Conservation (phyloP, 805 yeast genomes). For the Candida arabinofermentans region DNA sequence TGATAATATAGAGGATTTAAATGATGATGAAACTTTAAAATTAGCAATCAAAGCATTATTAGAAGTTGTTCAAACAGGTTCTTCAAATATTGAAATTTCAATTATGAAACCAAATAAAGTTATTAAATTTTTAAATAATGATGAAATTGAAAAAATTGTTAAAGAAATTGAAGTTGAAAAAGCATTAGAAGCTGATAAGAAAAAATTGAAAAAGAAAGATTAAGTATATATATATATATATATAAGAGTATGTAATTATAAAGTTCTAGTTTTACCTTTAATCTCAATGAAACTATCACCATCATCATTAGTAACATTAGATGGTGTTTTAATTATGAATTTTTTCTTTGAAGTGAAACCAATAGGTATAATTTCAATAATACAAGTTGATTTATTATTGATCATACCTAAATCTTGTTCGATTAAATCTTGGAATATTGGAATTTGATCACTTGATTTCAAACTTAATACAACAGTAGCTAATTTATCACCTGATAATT, state of each 20-base stretch:
- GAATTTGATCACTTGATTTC: constrained; percentile 14
- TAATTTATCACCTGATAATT: constrained; percentile 19
- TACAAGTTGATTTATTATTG: constrained; percentile 16
- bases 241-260: constrained; percentile 4
- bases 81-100: constrained; percentile 91
- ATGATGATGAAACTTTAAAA: constrained; percentile 67
- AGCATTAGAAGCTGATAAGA: constrained; percentile 76
- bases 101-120: constrained; percentile 69
- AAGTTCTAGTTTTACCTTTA: constrained; percentile 26
- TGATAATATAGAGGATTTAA: constrained; percentile 47
- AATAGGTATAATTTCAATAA: constrained; percentile 26
- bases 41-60: constrained; percentile 82
- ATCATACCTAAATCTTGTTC: constrained; percentile 25
- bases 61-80: constrained; percentile 98
- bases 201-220: constrained; percentile 39
- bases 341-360: constrained; percentile 11
- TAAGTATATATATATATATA: constrained; percentile 6
- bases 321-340: constrained; percentile 26
- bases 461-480: constrained; percentile 24
- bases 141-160: constrained; percentile 70
- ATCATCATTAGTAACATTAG: constrained; percentile 11
- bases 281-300: constrained; percentile 25
- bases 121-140: constrained; percentile 58
- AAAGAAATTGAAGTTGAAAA: constrained; percentile 84
- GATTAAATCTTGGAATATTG: constrained; percentile 15